Percentiles rank a stretch among this genome's conserved stretches.
phyloP scores from a whole-genome alignment of 805 yeast genomes.

The Ogataea populi-albae region DNA sequence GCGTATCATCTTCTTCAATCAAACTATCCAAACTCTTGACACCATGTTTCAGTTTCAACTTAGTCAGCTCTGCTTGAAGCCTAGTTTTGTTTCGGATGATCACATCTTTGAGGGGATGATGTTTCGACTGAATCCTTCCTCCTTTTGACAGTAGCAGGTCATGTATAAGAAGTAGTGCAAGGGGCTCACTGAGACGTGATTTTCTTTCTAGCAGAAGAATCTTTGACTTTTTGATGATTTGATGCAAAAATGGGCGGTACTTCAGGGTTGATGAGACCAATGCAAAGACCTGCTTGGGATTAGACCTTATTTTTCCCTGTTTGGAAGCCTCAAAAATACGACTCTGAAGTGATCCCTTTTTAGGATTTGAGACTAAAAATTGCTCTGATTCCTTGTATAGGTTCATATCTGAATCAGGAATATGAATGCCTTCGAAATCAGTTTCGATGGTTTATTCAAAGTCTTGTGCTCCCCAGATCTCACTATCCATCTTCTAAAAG shows the following conservation, averaged over 20 bases:
- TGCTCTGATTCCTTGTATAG: constrained; percentile 42
- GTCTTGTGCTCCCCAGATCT: too few species aligned
- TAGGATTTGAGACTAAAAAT: constrained; percentile 37
- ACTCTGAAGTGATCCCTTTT: constrained; percentile 53
- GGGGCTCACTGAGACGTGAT: constrained; percentile 45
- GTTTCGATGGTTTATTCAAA: too few species aligned
- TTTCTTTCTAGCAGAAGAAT: constrained; percentile 53
- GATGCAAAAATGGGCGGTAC: constrained; percentile 60
- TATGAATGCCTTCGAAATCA: too few species aligned
- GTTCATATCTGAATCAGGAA: constrained; percentile 28
- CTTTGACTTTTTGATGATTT: constrained; percentile 64
- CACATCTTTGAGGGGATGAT: constrained; percentile 80
- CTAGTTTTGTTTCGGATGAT: constrained; percentile 76
- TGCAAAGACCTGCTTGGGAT: constrained; percentile 87
- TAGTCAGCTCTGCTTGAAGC: constrained; percentile 75
- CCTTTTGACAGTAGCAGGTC: constrained; percentile 73
- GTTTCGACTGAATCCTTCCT: constrained; percentile 86
- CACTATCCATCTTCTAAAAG: too few species aligned
- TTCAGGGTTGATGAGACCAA: constrained; percentile 74
- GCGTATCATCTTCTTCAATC: constrained; percentile 59
- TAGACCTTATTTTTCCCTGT: constrained; percentile 46
- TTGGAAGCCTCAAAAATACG: constrained; percentile 51
- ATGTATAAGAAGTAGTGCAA: constrained; percentile 69
- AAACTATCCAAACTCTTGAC: constrained; percentile 55
- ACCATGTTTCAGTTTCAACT: constrained; percentile 69